Base-by-base conservation (phyloP, 192 early-diverging fungal species). In the Dispira parvispora region DNA sequence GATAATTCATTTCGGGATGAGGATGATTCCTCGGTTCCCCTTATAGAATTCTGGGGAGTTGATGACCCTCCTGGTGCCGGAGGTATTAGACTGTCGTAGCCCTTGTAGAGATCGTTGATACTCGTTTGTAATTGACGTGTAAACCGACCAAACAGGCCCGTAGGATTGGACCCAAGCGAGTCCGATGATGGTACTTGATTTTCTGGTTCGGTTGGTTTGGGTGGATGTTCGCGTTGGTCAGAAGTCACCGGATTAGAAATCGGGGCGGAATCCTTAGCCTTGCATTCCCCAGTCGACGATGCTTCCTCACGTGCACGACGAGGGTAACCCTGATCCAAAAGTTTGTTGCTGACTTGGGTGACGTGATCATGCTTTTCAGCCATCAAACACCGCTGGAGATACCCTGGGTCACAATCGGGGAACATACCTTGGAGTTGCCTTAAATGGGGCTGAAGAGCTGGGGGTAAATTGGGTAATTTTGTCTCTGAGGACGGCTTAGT, bases 321-420 rank as follows among this genome's bases (percentile, higher is more conserved):
- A 9, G 84, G 83, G 55, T 86, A 89, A 26, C 73, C 67, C 14
- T 69, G 62, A 54, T 83, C 78, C 11, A 84, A 62, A 5, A 87
- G 63, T 66, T 71, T 71, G 63, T 83, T 78, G 28, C 80, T 79
- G 6, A 89, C 81, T 43, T 77, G 70, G 27, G 68, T 61, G 0
- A 80, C 70, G 67, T 78, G 77, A 43, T 82, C 75, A 11, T 72
- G 47, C 1, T 65, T 80, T 57, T 81, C 76, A 21, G 70, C 71
- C 20, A 66, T 62, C 11, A 89, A 32, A 10, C 72, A 68, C 23
- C 78, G 64, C 27, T 71, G 72, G 64, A 87, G 71, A 63, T 72
- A 85, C 8, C 64, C 65, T 21, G 70, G 71, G 32, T 86, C 82
- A 38, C 79, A 82, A 62, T 87, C 79, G 0, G 86, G 79, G 74